These are phyloP conservation scores for Ascochyta lentis DNA, from an alignment of 2,329 filamentous ascomycete genomes.

Conservation along the genomic window DNA sequence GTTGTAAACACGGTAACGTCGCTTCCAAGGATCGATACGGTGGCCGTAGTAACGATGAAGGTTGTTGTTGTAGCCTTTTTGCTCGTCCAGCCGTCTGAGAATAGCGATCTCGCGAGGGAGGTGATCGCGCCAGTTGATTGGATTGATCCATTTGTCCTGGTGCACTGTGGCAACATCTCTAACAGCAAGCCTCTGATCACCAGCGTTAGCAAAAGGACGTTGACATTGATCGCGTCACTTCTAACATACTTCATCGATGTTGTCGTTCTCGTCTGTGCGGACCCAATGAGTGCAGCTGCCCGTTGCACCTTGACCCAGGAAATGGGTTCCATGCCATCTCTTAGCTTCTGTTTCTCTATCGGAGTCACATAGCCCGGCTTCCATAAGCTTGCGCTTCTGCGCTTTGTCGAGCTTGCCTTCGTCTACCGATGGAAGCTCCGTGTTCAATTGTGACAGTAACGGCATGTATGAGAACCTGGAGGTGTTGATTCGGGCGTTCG, in stretches of 20 bases:
- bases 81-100: constrained; percentile 1
- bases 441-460: not conserved
- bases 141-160: constrained; percentile 6
- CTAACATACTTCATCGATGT: not conserved
- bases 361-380: not conserved
- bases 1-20: constrained; percentile 12
- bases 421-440: not conserved
- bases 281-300: constrained; percentile 1
- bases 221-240: no score
- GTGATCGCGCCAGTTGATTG: constrained; percentile 14
- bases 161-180: not conserved
- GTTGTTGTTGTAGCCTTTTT: not conserved
- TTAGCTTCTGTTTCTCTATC: not conserved
- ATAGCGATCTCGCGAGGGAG: constrained; percentile 17
- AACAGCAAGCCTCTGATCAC: not conserved
- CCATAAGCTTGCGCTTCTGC: not conserved
- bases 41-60: constrained; percentile 11
- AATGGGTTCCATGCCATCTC: constrained; percentile 1
- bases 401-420: not conserved
- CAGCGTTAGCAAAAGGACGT: no score
- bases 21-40: constrained; percentile 1
- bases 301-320: not conserved
- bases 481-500: not conserved
- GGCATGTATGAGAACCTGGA: not conserved
- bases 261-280: not conserved